Evolutionary conservation across 805 yeast genomes (phyloP), one percentile per base, ranked within the genome.

Genomic region (Scheffersomyces stipitis): DNA sequence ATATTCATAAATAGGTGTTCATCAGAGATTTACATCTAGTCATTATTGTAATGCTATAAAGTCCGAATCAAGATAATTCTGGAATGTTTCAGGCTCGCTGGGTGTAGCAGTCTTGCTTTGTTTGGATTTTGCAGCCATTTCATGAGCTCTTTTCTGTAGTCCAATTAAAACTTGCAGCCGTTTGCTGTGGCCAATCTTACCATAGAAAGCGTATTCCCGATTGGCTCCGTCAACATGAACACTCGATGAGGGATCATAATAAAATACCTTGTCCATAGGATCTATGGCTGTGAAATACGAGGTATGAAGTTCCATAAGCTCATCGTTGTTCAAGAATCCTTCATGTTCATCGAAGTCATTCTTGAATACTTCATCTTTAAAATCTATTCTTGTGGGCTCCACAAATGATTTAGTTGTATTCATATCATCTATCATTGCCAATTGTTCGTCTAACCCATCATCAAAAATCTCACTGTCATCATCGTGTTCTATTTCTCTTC

Each of bases 251-350:
- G 49, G 49, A 29, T 45, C 40, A 20, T 35, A 45, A 16, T 30
- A 30, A 3, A 16, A 8, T 12, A 20, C 15, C 12, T 6, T 22
- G 3, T 51, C 51, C 5, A 39, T 34, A 1, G 52, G 53, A 16
- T 52, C 56, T 5, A 54, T 29, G 1, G 62, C 50, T 3, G 55
- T 47, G 37, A 52, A 67, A 36, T 69, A 64, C 29, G 62, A 58
- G 22, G 72, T 58, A 48, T 69, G 72, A 15, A 75, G 62, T 20
- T 69, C 72, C 30, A 54, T 45, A 34, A 58, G 58, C 33, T 74
- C 63, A 5, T 56, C 54, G 3, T 64, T 52, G 2, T 58, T 54
- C 32, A 75, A 58, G n/a, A 64, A 54, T 0, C 79, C 80, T 13
- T 64, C 75, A 4, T 43, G 40, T 0, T 46, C 40, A 8, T 38